Base-by-base conservation (phyloP, 2,329 filamentous ascomycete genomes). In the Waltergamsia citrina region DNA sequence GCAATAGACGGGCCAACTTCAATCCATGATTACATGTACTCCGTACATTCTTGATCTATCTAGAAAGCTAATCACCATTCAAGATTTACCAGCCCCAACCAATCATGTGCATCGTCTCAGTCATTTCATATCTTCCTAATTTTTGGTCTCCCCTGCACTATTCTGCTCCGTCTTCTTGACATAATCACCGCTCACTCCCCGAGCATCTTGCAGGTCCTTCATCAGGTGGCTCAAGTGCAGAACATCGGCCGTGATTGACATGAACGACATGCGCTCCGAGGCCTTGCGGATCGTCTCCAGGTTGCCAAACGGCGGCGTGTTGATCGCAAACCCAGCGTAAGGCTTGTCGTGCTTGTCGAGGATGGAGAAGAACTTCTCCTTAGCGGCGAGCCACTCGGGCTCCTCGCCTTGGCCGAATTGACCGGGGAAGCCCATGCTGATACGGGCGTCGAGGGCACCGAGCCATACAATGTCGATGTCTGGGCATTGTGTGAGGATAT, bases 401-500 rank as follows among this genome's bases (percentile, higher is more conserved):
- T 68, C 64, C 4, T 53, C 53, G 14, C 45, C 50, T 38, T 46
- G 30, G 43, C 53, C 54, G 19, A 43, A 41, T 30, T 53, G 54
- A 23, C 41, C 51, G 3, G 50, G 45, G 15, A 67, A 41, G 35
- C 56, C 57, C 64, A 69, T 68, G 46, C 51, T 59, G 35, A 67
- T 42, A 21, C 65, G 51, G 19, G 46, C 47, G 48, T 69, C 65
- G 14, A 69, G 51, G 5, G 45, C 46, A 31, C 65, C 64, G 2
- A 68, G 53, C 63, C 64, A 69, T 12, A 66, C 62, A 14, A 57
- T 46, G 42, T 68, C 65, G 20, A 69, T 63, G 26, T 66, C 10
- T 11, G 27, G 58, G 2, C 60, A 53, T 37, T 56, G 59, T 11
- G 62, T 65, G 20, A 69, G 54, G 36, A 69, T 67, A 25, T 51